Base-by-base conservation (phyloP, 169 alveolate species). In the Plasmodium falciparum region DNA sequence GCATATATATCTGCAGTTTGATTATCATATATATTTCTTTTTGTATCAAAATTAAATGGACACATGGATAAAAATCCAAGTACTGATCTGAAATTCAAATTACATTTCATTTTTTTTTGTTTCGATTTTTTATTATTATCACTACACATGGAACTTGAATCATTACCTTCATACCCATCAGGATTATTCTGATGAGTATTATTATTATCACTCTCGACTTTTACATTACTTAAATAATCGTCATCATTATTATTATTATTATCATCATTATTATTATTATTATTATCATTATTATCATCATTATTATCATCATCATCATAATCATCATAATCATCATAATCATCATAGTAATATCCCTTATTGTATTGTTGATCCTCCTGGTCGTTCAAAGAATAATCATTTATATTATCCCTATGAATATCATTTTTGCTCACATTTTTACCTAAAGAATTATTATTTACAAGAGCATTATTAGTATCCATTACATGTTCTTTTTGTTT, bases 21-120 rank as follows among this genome's bases (percentile, higher is more conserved):
- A 2, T 66, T 74, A 61, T 8, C 52, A 67, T 74, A 74, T 11
- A 45, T 74, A 29, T 59, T 22, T 50, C 45, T 74, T 45, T 74
- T 6, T 45, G 17, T 13, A 24, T 74, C 74, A 50, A 61, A 74
- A 20, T 15, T 12, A 74, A 74, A 74, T 74, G 88, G 88, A 11
- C 88, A 74, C 0, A 74, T 29, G n/a, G 88, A 74, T 11, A 74
- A 59, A 50, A 74, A 74, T 12, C 88, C 88, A 9, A 74, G 74
- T 22, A 74, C 52, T n/a, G 88, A 74, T 39, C 45, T 58, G 50
- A 74, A 74, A 29, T 49, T 74, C 39, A 74, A 74, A 20, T 74
- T 74, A 20, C 88, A 74, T 20, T 74, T 74, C 61, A 74, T 43
- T 74, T 74, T 74, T 61, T 74, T 74, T 17, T 45, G 61, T 45